Evolutionary conservation across 805 yeast genomes (phyloP).

Genomic region (Ogataea trehalophila): DNA sequence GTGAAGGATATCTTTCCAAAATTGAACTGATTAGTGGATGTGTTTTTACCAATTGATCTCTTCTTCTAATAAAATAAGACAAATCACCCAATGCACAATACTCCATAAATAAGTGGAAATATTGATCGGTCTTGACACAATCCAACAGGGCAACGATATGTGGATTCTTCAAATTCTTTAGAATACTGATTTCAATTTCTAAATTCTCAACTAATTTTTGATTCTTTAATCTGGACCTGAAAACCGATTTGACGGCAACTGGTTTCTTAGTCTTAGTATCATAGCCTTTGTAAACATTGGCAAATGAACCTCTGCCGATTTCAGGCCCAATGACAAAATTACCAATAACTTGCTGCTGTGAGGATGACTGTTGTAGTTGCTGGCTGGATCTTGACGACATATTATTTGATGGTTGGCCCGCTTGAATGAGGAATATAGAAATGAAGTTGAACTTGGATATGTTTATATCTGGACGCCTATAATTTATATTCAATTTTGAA

Average conservation of each 20-base stretch:
- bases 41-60: slow-evolving; percentile 63
- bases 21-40: slow-evolving; percentile 78
- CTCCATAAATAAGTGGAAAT: slow-evolving; percentile 91
- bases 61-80: slow-evolving; percentile 75
- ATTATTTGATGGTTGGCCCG: not conserved
- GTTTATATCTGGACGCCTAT: not conserved
- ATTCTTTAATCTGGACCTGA: slow-evolving; percentile 73
- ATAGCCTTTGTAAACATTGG: slow-evolving; percentile 86
- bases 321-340: slow-evolving; percentile 65
- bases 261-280: slow-evolving; percentile 48
- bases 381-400: slow-evolving; percentile 2
- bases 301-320: slow-evolving; percentile 95
- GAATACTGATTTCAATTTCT: slow-evolving; percentile 86
- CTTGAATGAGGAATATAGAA: no score
- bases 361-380: slow-evolving; percentile 1
- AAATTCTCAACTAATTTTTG: slow-evolving; percentile 85
- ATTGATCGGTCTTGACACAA: slow-evolving; percentile 66
- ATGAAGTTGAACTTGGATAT: not conserved
- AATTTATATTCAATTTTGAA: no score
- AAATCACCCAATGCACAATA: slow-evolving; percentile 94
- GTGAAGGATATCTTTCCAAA: slow-evolving; percentile 79
- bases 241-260: slow-evolving; percentile 87
- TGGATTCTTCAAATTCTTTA: slow-evolving; percentile 85
- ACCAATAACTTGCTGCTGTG: slow-evolving; percentile 32
- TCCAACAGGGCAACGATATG: slow-evolving; percentile 87